These are phyloP conservation scores for Lentinula sp. DNA, from an alignment of 768 basidiomycete species.

Conservation along the genomic window DNA sequence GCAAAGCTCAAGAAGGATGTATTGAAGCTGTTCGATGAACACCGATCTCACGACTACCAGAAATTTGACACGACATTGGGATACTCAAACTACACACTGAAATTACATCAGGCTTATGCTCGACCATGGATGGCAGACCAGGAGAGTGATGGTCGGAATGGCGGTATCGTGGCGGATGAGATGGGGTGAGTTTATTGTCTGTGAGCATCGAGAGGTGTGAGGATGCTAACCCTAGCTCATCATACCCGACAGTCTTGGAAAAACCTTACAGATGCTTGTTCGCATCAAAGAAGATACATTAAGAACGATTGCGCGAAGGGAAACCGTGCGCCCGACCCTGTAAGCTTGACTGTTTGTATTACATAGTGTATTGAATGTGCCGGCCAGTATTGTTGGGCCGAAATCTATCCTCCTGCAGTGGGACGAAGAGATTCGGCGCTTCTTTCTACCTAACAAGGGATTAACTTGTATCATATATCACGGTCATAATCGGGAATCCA, in stretches of 20 bases:
- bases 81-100: constrained; percentile 39
- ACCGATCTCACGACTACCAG: background rate
- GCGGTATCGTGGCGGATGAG: constrained; percentile 90
- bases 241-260: constrained; percentile 50
- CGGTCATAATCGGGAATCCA: constrained; percentile 21
- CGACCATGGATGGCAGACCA: constrained; percentile 83
- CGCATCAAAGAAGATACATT: constrained; percentile 82
- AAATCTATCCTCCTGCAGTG: constrained; percentile 87
- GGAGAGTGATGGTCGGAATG: constrained; percentile 70
- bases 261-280: constrained; percentile 87
- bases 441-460: constrained; percentile 35
- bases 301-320: constrained; percentile 58
- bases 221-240: no score
- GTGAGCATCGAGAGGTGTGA: no score
- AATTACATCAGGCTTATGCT: constrained; percentile 87
- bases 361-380: background rate
- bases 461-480: constrained; percentile 80
- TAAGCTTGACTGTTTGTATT: background rate
- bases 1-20: no score
- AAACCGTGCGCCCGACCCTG: constrained; percentile 13
- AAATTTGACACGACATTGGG: background rate
- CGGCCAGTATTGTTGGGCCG: constrained; percentile 75
- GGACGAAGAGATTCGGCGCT: constrained; percentile 77
- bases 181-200: constrained; percentile 61
- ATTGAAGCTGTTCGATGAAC: background rate